Evolutionary conservation across 345 rosid species (phyloP).

Genomic region (Gossypium thurberi): DNA sequence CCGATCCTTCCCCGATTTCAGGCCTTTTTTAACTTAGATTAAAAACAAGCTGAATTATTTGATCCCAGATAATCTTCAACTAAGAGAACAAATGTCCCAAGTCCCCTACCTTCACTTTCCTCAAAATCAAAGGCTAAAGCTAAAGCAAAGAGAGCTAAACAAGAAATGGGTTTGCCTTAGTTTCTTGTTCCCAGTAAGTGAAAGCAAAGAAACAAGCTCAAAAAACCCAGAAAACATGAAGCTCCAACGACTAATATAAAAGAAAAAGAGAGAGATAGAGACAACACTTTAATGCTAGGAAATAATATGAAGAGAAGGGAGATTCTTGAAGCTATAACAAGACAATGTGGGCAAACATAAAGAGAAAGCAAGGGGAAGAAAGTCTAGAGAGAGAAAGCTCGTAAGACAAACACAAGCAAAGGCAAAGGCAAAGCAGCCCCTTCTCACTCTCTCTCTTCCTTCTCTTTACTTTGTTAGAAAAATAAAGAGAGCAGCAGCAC

Average conservation of each 20-base stretch:
- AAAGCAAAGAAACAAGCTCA: conserved; percentile 21
- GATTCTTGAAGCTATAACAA: conserved; percentile 65
- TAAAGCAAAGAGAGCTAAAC: conserved; percentile 13
- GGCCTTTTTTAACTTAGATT: conserved; percentile 2
- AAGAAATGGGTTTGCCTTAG: conserved; percentile 21
- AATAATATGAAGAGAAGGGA: conserved; percentile 46
- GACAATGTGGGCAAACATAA: conserved; percentile 69
- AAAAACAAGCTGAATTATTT: conserved; percentile 12
- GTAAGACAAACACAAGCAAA: conserved; percentile 8
- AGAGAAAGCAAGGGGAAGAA: conserved; percentile 15
- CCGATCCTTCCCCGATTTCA: conserved; percentile 10
- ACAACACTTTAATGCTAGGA: conserved; percentile 47
- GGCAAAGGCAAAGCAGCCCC: conserved; percentile 10
- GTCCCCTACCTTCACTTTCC: not conserved
- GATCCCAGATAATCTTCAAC: not conserved
- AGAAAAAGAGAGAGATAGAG: conserved; percentile 21
- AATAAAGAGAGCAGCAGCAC: conserved; percentile 15
- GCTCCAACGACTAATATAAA: conserved; percentile 13
- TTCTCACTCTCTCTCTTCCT: conserved; percentile 5
- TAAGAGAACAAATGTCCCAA: not conserved
- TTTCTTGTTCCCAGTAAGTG: conserved; percentile 20
- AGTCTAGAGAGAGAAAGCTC: not conserved
- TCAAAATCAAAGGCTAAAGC: not conserved
- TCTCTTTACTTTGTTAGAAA: not conserved
- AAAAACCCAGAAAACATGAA: conserved; percentile 28